Evolutionary conservation across 495 filamentous ascomycete species (phyloP), one percentile per base, ranked within the genome.

Genomic region (Neurospora pannonica): DNA sequence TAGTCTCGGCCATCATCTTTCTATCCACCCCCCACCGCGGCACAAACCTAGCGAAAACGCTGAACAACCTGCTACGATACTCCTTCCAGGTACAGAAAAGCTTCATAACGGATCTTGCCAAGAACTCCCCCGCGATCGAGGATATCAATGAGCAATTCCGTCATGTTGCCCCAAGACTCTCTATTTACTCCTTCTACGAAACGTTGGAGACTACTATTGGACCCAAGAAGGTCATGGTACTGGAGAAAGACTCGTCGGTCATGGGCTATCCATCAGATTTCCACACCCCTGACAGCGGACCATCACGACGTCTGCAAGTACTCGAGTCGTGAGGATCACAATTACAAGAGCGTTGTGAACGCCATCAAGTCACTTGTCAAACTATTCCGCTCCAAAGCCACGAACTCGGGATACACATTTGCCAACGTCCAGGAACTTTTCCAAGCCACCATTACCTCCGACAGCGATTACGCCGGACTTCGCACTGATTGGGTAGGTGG

Each of bases 271-370:
- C 78, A 79, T 4, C 86, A 88, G 75, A 77, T 79, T 3, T 80
- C 80, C 0, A 78, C 75, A n/a, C 74, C 82, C 1, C 71, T 89
- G 1, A 75, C 86, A 73, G 86, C 86, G 0, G 81, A 87, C 72
- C 87, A 89, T 72, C 83, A 84, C 48, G 78, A 78, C 3, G 80
- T 88, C 38, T 88, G 86, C 80, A 88, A 88, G 74, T 88, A 80
- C 70, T 70, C 75, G 7, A 81, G 77, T 48, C 81, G 74, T 5
- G 42, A 70, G 1, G 86, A 89, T 73, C 76, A 84, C 0, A 83
- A 83, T 71, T 88, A 87, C 74, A 71, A 79, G 4, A 76, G 71
- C 1, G 73, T 87, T 3, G 75, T 82, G 36, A 85, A 86, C 73
- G 81, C 79, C 1, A 74, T 87, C 2, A 78, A 71, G 5, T 73